Base-by-base conservation (phyloP, 2,329 filamentous ascomycete species). In the Diplodia mutila region DNA sequence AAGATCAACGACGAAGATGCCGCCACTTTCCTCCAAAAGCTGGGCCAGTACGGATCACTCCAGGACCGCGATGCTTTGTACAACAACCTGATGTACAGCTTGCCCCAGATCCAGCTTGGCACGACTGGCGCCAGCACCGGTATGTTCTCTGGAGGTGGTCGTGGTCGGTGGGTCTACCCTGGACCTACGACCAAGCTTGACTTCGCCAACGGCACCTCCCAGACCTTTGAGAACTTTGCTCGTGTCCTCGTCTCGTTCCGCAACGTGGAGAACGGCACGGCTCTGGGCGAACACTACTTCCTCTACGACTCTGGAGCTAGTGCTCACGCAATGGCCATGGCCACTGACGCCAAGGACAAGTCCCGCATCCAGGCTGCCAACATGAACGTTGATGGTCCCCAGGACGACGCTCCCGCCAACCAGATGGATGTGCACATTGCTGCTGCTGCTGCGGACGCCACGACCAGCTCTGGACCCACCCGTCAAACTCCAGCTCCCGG, bases 51-150 rank as follows among this genome's bases (percentile, higher is more conserved):
- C 64, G 83, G 85, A 66, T 79, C 75, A 32, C 80, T 83, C 34
- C 86, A 89, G 69, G 86, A 89, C 70, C 80, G 80, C 1, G 86
- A 89, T 76, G 86, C 86, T 29, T 78, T 87, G 69, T 89, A 84
- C 76, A 63, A 63, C 74, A 81, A 81, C 65, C 72, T 83, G 9
- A 84, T 84, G 72, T 83, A 83, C 68, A 75, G 80, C 34, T 75
- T 83, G 18, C 79, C 80, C 0, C 77, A 79, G n/a, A 77, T 83
- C 1, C 78, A 79, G 34, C 73, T 82, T 0, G 82, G 80, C 2
- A 69, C 76, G 18, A 68, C 72, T 14, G 80, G 81, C 8, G 73
- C 77, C 8, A 80, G 79, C 21, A 78, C 78, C 34, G 82, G 82
- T 2, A 81, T 79, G 0, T 84, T 84, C 70, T 73, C 77, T 7